Base-by-base conservation (phyloP, 2,329 filamentous ascomycete species). In the Ambrosiella beaveri region DNA sequence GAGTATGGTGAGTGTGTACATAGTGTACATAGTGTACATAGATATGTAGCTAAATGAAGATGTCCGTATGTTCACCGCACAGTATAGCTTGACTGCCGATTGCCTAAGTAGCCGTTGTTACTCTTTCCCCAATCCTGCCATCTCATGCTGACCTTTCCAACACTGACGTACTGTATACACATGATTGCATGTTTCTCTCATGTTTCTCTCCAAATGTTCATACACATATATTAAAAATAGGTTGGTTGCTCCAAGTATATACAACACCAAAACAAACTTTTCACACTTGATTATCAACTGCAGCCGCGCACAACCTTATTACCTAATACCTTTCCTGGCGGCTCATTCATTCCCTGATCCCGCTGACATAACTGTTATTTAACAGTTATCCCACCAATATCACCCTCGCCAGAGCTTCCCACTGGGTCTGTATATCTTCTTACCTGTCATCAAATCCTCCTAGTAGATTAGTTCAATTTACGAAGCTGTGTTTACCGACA, bases 321-420 rank as follows among this genome's bases (percentile, higher is more conserved):
- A 51, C 27, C 17, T 51, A 51, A 51, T 51, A 51, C 19, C 27
- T 19, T 7, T 36, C 47, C 47, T 19, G 17, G 4, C 2, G 47
- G 47, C 27, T 51, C 27, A 51, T 51, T 51, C 47, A 19, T 13
- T 19, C 47, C 47, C 11, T 15, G 47, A 51, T 51, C 35, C 35
- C 47, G 35, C 47, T 54, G 38, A 41, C 52, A 41, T 54, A 54
- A 54, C n/a, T 19, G 15, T 54, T 54, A 54, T 44, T 5, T 54
- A 54, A 54, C n/a, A 41, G 15, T 54, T 54, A 54, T 44, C 19
- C 38, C 38, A 54, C 41, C 8, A 27, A 54, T 54, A 54, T 54
- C 38, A 54, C 52, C 52, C 38, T 54, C 27, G 11, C 47, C 47
- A 51, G 47, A 51, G 47, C 47, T 19, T 36, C 47, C 9, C 11